These are phyloP conservation scores for Russula griseocarnosa DNA, from an alignment of 768 basidiomycete species.

Conservation along the genomic window DNA sequence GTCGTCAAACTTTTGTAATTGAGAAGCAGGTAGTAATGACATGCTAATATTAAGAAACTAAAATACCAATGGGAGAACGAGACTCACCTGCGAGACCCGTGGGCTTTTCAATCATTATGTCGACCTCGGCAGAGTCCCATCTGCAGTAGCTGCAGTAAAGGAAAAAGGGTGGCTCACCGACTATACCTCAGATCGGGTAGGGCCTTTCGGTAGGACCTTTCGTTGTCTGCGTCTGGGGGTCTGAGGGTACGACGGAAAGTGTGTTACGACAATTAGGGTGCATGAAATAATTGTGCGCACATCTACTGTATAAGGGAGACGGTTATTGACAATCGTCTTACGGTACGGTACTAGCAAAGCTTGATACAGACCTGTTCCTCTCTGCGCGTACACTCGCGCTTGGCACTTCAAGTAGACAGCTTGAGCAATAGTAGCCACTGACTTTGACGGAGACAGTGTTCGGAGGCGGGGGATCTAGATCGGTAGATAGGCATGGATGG, in stretches of 20 bases:
- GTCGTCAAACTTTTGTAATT: conserved; percentile 87
- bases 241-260: conserved; percentile 85
- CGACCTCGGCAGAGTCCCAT: conserved; percentile 92
- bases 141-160: conserved; percentile 89
- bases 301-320: conserved; percentile 54
- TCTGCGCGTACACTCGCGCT: conserved; percentile 97
- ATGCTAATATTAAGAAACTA: neutral
- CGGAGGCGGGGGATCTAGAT: conserved; percentile 69
- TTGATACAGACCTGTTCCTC: conserved; percentile 73
- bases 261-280: conserved; percentile 93
- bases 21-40: conserved; percentile 47
- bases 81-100: conserved; percentile 85
- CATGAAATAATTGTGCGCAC: conserved; percentile 95
- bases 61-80: neutral
- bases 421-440: conserved; percentile 96
- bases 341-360: neutral
- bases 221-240: conserved; percentile 64
- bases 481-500: conserved; percentile 64
- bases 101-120: conserved; percentile 92
- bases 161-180: conserved; percentile 87
- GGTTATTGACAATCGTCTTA: no score
- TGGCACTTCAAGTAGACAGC: conserved; percentile 97
- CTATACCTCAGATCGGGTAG: conserved; percentile 50
- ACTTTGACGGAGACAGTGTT: conserved; percentile 85
- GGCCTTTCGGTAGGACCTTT: conserved; percentile 47